phyloP scores from a whole-genome alignment of 176 grass and related monocot species.

The Phragmites australis region DNA sequence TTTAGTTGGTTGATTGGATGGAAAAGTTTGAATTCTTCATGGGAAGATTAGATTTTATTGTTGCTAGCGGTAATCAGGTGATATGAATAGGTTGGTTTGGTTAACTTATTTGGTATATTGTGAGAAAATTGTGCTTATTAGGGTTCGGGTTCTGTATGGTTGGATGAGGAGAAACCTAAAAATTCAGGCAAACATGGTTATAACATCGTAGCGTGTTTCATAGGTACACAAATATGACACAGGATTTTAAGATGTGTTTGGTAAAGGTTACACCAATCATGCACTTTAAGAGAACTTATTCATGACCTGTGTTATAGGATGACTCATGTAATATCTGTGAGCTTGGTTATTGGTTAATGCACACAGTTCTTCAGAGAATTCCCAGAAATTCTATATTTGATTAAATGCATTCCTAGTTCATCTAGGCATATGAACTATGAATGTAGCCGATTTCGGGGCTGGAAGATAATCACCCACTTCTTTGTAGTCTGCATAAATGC shows the following conservation, averaged over 20 bases:
- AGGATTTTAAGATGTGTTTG: neutral
- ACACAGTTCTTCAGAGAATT: neutral
- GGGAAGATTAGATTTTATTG: neutral
- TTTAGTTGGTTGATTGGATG: neutral
- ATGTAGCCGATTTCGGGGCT: neutral
- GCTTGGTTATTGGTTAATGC: neutral
- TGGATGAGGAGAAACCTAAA: neutral
- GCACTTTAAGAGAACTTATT: neutral
- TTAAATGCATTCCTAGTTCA: neutral
- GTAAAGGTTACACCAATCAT: neutral
- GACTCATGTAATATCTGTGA: neutral
- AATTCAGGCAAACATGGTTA: slow-evolving; percentile 19
- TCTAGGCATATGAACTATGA: neutral
- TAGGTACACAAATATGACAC: neutral
- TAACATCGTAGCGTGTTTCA: neutral
- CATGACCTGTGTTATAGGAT: neutral
- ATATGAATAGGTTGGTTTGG: neutral
- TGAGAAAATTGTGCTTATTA: neutral
- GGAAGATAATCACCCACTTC: neutral
- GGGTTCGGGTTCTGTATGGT: neutral
- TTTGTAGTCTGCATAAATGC: neutral
- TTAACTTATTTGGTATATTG: neutral
- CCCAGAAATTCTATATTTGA: neutral
- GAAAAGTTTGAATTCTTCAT: neutral
- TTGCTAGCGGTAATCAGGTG: neutral